phyloP scores from a whole-genome alignment of 2,329 filamentous ascomycete genomes.

The Aspergillus jensenii region DNA sequence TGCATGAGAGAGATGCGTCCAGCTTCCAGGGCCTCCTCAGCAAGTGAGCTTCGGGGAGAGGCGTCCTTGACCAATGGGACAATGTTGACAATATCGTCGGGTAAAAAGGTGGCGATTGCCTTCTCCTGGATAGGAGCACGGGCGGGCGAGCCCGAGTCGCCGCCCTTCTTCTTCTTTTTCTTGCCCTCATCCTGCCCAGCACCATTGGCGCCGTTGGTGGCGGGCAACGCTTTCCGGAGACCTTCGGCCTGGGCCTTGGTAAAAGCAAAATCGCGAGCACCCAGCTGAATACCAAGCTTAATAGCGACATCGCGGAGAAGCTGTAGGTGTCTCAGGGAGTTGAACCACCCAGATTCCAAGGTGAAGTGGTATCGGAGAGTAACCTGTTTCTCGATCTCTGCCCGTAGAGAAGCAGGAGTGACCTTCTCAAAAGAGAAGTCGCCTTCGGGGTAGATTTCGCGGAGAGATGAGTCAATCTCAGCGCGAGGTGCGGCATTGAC shows the following conservation, averaged over 20 bases:
- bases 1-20: constrained; percentile 95
- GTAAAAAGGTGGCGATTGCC: constrained; percentile 64
- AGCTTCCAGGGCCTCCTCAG: constrained; percentile 93
- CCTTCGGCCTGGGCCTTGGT: constrained; percentile 41
- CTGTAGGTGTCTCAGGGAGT: constrained; percentile 71
- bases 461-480: constrained; percentile 73
- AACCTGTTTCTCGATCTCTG: constrained; percentile 71
- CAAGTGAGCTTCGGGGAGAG: constrained; percentile 81
- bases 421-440: constrained; percentile 79
- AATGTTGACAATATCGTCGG: constrained; percentile 86
- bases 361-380: constrained; percentile 73
- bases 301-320: constrained; percentile 84
- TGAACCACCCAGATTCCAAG: constrained; percentile 67
- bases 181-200: constrained; percentile 42
- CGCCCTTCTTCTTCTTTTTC: constrained; percentile 62
- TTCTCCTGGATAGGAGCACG: constrained; percentile 44
- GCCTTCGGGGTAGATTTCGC: constrained; percentile 73
- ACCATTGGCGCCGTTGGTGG: constrained; percentile 39
- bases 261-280: constrained; percentile 75
- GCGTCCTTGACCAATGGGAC: constrained; percentile 97
- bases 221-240: constrained; percentile 33
- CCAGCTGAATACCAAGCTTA: constrained; percentile 86
- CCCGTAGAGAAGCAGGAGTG: constrained; percentile 69
- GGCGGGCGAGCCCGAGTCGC: constrained; percentile 49
- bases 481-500: constrained; percentile 76